Evolutionary conservation across 495 filamentous ascomycete genomes (phyloP).

Genomic region (Terfezia claveryi): DNA sequence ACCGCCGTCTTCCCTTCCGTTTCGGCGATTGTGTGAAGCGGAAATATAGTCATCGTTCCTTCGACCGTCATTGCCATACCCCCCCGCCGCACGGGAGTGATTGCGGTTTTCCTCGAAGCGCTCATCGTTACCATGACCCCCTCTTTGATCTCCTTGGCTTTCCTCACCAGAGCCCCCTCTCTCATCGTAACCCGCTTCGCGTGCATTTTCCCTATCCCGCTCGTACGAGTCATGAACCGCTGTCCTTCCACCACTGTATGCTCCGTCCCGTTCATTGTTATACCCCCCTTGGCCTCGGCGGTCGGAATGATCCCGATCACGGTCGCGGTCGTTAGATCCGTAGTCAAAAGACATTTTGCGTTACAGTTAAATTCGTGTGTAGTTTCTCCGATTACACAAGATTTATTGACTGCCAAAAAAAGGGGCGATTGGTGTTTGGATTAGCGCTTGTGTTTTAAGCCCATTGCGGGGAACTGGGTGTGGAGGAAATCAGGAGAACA

Average conservation of each 20-base stretch:
- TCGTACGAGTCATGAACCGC: neutral
- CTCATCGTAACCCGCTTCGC: neutral
- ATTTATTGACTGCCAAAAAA: too few relatives aligned
- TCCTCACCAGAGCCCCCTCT: neutral
- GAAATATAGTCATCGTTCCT: too few relatives aligned
- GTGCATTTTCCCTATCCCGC: neutral
- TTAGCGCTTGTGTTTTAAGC: too few relatives aligned
- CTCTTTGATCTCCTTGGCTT: neutral
- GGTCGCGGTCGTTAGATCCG: neutral
- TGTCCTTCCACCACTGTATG: neutral
- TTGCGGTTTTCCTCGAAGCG: neutral
- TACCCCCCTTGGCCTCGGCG: neutral
- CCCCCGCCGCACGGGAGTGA: neutral
- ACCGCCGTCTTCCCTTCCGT: neutral
- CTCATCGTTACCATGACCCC: neutral
- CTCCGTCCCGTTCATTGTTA: neutral
- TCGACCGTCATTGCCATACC: neutral
- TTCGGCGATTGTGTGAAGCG: neutral
- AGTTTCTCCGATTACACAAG: slow-evolving; percentile 14
- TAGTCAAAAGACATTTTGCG: neutral
- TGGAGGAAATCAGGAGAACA: too few relatives aligned
- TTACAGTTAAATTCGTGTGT: neutral
- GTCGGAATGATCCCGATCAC: neutral
- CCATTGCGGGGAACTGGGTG: too few relatives aligned
- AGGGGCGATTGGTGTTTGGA: too few relatives aligned